A percentile compares a stretch with the other conserved stretches of the same genome.
phyloP scores from a whole-genome alignment of 1,139 yeast species.

The Entelexis sorbosivorans region DNA sequence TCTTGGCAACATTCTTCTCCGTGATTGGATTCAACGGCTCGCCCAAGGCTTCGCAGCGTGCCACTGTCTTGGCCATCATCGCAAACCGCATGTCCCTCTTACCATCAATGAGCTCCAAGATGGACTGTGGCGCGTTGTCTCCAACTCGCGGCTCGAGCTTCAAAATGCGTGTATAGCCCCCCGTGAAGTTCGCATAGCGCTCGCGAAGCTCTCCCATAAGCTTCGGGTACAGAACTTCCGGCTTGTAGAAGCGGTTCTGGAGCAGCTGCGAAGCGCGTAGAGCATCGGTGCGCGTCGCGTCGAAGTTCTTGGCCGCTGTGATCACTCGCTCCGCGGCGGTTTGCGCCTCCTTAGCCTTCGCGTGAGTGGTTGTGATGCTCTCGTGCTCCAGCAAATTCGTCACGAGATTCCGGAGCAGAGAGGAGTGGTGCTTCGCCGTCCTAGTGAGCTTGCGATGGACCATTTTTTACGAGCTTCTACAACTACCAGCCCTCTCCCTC shows the following conservation, averaged over 20 bases:
- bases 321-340: constrained; percentile 46
- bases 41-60: constrained; percentile 60
- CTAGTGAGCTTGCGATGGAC: constrained; percentile 27
- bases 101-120: constrained; percentile 77
- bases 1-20: constrained; percentile 43
- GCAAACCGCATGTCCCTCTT: constrained; percentile 66
- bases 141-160: constrained; percentile 78
- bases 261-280: constrained; percentile 15
- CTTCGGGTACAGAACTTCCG: constrained; percentile 43
- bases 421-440: constrained; percentile 41
- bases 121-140: constrained; percentile 85
- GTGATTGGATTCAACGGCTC: constrained; percentile 54
- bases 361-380: constrained; percentile 56
- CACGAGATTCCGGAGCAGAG: constrained; percentile 50
- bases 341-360: constrained; percentile 59
- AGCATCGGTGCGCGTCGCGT: constrained; percentile 3
- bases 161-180: constrained; percentile 81
- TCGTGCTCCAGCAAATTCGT: constrained; percentile 59
- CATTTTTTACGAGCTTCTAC: constrained; percentile 2
- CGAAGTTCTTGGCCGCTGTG: constrained; percentile 35
- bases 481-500: background rate
- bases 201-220: constrained; percentile 52
- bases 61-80: constrained; percentile 68
- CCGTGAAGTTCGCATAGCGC: constrained; percentile 52
- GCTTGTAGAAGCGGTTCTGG: constrained; percentile 32